Conservation (phyloP, 2,329 filamentous ascomycete genomes). For the Ascochyta lentis region DNA sequence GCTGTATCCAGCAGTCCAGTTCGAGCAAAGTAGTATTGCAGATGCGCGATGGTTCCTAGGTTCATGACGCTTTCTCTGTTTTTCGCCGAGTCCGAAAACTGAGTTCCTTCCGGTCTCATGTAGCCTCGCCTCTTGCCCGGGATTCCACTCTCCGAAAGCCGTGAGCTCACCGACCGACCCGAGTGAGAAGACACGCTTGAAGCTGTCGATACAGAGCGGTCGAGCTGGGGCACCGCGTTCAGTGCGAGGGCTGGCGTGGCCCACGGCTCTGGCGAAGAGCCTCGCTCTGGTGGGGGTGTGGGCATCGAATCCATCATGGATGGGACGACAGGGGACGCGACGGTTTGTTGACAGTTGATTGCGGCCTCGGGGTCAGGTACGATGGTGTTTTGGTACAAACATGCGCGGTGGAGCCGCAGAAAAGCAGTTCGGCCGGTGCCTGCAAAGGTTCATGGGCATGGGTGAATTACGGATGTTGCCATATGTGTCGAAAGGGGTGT, state of each 20-base stretch:
- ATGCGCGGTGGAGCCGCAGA: conserved; percentile 16
- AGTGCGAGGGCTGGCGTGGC: conserved; percentile 68
- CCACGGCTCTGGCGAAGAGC: conserved; percentile 68
- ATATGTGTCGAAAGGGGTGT: conserved; percentile 30
- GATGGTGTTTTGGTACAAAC: conserved; percentile 5
- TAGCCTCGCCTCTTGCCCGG: conserved; percentile 73
- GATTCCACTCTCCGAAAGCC: conserved; percentile 53
- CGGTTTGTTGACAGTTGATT: conserved; percentile 16
- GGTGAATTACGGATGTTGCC: conserved; percentile 36
- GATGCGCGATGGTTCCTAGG: conserved; percentile 91
- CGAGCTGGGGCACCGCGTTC: conserved; percentile 63
- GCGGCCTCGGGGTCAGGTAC: conserved; percentile 17
- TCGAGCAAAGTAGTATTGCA: conserved; percentile 97
- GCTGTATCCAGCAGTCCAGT: conserved; percentile 94
- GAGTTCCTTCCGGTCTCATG: conserved; percentile 83
- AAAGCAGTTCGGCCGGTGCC: conserved; percentile 17
- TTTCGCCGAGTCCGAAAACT: conserved; percentile 88
- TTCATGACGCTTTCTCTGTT: conserved; percentile 95
- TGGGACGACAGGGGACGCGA: conserved; percentile 23
- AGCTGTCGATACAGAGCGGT: conserved; percentile 69
- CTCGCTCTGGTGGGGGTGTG: conserved; percentile 53
- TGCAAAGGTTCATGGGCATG: conserved; percentile 23
- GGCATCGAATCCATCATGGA: conserved; percentile 38
- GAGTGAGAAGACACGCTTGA: conserved; percentile 62
- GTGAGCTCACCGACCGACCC: conserved; percentile 69